phyloP scores from a whole-genome alignment of 1,139 yeast species.

The Zygosaccharomyces pseudobailii region DNA sequence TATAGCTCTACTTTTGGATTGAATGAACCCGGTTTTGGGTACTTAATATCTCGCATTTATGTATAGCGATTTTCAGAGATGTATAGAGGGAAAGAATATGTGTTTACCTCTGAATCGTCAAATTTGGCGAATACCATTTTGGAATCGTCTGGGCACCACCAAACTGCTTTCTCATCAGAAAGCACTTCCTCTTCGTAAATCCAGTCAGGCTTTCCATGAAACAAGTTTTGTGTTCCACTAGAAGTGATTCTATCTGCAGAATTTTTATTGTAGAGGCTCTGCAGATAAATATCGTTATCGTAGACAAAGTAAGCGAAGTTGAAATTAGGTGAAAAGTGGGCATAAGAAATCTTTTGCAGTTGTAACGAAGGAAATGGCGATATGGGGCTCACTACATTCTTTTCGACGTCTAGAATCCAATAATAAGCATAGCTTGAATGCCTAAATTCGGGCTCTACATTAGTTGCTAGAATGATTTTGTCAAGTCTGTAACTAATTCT shows the following conservation, averaged over 20 bases:
- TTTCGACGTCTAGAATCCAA: conserved; percentile 53
- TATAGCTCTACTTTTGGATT: conserved; percentile 60
- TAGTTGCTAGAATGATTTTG: conserved; percentile 31
- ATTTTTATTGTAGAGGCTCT: conserved; percentile 40
- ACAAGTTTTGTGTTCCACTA: conserved; percentile 63
- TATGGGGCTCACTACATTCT: conserved; percentile 42
- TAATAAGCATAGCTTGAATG: conserved; percentile 66
- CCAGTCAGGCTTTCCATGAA: conserved; percentile 94
- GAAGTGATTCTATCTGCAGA: conserved; percentile 51
- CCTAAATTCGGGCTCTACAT: conserved; percentile 54
- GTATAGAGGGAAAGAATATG: conserved; percentile 61
- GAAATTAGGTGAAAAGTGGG: conserved; percentile 73
- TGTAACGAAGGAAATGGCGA: conserved; percentile 24
- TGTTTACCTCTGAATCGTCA: conserved; percentile 67
- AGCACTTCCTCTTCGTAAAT: conserved; percentile 93
- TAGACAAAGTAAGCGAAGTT: conserved; percentile 60
- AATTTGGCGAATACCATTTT: conserved; percentile 59
- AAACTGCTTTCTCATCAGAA: conserved; percentile 57
- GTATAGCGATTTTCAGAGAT: conserved; percentile 43
- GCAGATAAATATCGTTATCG: conserved; percentile 61
- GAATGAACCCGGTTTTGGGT: conserved; percentile 83
- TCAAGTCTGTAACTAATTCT: conserved; percentile 30
- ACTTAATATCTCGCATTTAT: conserved; percentile 63
- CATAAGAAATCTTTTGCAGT: conserved; percentile 41
- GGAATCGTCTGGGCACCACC: conserved; percentile 84